Conservation (phyloP, 495 filamentous ascomycete genomes). For the Neurospora sp. region DNA sequence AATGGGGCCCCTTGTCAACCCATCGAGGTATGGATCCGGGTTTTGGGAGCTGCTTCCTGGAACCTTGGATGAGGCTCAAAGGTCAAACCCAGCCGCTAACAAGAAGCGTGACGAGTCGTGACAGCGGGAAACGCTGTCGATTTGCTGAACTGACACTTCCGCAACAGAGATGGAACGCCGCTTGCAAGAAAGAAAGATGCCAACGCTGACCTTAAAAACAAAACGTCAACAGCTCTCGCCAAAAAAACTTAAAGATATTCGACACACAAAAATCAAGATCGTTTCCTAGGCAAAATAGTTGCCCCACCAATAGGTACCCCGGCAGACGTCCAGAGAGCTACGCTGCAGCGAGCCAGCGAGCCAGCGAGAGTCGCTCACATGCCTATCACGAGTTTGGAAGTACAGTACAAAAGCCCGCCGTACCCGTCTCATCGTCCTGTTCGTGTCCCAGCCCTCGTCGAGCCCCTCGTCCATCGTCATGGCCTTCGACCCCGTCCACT, state of each 20-base stretch:
- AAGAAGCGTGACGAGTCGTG: not conserved
- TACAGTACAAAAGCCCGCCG: not conserved
- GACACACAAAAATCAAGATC: not conserved
- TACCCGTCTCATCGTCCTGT: not conserved
- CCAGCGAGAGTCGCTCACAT: not conserved
- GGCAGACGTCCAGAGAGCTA: not conserved
- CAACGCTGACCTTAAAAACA: not conserved
- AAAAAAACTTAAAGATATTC: not conserved
- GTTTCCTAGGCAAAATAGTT: not conserved
- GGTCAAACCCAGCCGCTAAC: not conserved
- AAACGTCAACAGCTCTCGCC: not conserved
- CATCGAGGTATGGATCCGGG: not conserved
- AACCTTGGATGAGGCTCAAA: not conserved
- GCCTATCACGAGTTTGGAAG: not conserved
- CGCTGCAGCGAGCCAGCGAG: not conserved
- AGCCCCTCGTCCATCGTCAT: not conserved
- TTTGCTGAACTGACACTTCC: not conserved
- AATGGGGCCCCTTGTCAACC: not conserved
- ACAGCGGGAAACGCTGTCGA: not conserved
- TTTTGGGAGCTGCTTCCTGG: not conserved
- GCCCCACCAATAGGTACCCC: not conserved
- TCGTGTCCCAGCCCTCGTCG: not conserved
- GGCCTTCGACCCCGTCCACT: not conserved
- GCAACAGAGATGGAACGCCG: not conserved
- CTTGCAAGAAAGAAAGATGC: not conserved